Evolutionary conservation across 305 asterid genomes (phyloP).

Genomic region (Solanum hybrid): DNA sequence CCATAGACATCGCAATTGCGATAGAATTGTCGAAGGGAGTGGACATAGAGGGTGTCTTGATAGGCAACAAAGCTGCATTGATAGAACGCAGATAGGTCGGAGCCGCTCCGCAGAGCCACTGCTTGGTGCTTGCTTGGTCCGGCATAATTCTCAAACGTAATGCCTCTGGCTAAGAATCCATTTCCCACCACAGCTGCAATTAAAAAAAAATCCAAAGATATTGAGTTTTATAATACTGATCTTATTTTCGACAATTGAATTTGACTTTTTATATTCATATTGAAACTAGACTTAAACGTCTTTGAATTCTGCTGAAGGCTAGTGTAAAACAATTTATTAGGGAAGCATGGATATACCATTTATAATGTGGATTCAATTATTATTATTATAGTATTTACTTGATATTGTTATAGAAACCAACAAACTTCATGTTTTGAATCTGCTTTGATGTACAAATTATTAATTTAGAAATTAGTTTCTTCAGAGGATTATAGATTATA

Average conservation of each 20-base stretch:
- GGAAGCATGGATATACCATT: neutral
- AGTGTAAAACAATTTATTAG: too few species aligned
- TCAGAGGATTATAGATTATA: too few species aligned
- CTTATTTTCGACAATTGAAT: neutral
- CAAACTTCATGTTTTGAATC: too few species aligned
- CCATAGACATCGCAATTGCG: slow-evolving; percentile 17
- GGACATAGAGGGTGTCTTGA: slow-evolving; percentile 19
- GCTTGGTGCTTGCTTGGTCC: slow-evolving; percentile 22
- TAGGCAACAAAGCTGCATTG: slow-evolving; percentile 13
- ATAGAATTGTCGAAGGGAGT: slow-evolving; percentile 18
- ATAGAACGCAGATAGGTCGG: slow-evolving; percentile 9
- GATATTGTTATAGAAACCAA: neutral
- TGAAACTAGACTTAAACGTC: too few species aligned
- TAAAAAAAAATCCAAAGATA: neutral
- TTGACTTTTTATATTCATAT: neutral
- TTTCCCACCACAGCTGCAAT: slow-evolving; percentile 14
- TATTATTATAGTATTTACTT: too few species aligned
- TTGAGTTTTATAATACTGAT: neutral
- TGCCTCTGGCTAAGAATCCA: slow-evolving; percentile 10
- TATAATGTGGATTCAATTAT: neutral
- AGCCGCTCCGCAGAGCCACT: slow-evolving; percentile 12
- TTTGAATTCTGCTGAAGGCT: neutral
- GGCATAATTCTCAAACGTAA: slow-evolving; percentile 9
- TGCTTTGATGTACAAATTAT: neutral
- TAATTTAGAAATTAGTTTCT: too few species aligned